These are phyloP conservation scores for Elaeis guineensis DNA, from an alignment of 176 grass and related monocot species.

Conservation along the genomic window DNA sequence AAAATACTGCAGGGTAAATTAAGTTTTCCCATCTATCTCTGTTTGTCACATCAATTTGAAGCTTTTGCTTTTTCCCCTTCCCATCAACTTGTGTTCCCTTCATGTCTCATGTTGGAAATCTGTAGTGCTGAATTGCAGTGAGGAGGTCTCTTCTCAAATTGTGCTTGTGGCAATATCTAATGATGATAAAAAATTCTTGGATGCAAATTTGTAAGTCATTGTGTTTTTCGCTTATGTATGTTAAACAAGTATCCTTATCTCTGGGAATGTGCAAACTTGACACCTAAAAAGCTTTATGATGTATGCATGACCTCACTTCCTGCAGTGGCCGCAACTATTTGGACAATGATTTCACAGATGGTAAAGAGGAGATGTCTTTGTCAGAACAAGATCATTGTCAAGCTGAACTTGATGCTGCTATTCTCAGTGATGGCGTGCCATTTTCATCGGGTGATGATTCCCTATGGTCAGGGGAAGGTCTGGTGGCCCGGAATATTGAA, in stretches of 20 bases:
- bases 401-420: background rate
- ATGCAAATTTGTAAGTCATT: slow-evolving; percentile 48
- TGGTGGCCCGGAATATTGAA: slow-evolving; percentile 15
- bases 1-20: no score
- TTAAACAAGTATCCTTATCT: slow-evolving; percentile 7
- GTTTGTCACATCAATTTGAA: background rate
- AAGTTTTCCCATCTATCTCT: no score
- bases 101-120: background rate
- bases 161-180: slow-evolving; percentile 44
- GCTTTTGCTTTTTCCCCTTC: background rate
- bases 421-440: slow-evolving; percentile 10
- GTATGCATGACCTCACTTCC: slow-evolving; percentile 1
- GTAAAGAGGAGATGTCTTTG: background rate
- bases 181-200: slow-evolving; percentile 17
- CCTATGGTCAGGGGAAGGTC: slow-evolving; percentile 23
- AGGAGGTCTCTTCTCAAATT: slow-evolving; percentile 51
- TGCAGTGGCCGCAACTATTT: slow-evolving; percentile 26
- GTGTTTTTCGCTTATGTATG: slow-evolving; percentile 19
- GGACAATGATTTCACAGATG: slow-evolving; percentile 17
- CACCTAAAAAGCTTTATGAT: slow-evolving; percentile 6
- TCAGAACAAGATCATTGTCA: background rate
- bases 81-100: slow-evolving; percentile 1
- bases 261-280: background rate
- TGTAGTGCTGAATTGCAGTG: slow-evolving; percentile 39
- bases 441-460: slow-evolving; percentile 19